These are phyloP conservation scores for Piedraia hortae DNA, from an alignment of 2,329 filamentous ascomycete genomes.

Conservation along the genomic window DNA sequence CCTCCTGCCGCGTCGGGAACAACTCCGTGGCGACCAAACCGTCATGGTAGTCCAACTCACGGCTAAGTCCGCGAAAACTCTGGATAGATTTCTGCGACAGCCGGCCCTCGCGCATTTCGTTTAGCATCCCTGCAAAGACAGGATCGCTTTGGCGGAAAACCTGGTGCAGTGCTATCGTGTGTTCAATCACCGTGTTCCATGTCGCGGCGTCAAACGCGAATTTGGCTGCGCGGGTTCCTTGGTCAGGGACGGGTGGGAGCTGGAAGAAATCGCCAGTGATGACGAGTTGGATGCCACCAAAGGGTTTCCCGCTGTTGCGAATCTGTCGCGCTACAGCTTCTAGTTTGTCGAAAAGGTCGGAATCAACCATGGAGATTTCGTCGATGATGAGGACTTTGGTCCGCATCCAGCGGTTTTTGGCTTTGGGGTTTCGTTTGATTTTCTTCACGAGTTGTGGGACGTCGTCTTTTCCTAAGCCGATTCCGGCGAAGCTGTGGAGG, in stretches of 20 bases:
- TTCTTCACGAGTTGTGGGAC: conserved; percentile 62
- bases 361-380: conserved; percentile 96
- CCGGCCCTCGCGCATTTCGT: conserved; percentile 81
- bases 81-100: conserved; percentile 50
- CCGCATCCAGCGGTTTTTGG: conserved; percentile 63
- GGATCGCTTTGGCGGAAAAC: conserved; percentile 88
- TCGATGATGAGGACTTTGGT: conserved; percentile 78
- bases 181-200: conserved; percentile 78
- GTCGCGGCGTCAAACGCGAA: conserved; percentile 84
- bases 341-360: conserved; percentile 86
- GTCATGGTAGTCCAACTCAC: conserved; percentile 46
- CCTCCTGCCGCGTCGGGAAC: conserved; percentile 73
- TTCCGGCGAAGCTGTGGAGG: conserved; percentile 83
- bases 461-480: conserved; percentile 79
- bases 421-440: conserved; percentile 67
- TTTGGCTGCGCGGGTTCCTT: conserved; percentile 36
- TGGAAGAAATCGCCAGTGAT: conserved; percentile 98
- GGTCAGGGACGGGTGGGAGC: conserved; percentile 71
- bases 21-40: conserved; percentile 63
- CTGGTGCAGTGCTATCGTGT: conserved; percentile 83
- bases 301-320: conserved; percentile 71
- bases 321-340: conserved; percentile 64
- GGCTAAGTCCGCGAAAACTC: conserved; percentile 44
- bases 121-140: conserved; percentile 80
- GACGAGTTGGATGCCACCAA: conserved; percentile 85